A percentile compares a stretch with the other conserved stretches of the same genome.
Evolutionary conservation across 306 rosid genomes (phyloP).

Genomic region (Trichosanthes truncata): DNA sequence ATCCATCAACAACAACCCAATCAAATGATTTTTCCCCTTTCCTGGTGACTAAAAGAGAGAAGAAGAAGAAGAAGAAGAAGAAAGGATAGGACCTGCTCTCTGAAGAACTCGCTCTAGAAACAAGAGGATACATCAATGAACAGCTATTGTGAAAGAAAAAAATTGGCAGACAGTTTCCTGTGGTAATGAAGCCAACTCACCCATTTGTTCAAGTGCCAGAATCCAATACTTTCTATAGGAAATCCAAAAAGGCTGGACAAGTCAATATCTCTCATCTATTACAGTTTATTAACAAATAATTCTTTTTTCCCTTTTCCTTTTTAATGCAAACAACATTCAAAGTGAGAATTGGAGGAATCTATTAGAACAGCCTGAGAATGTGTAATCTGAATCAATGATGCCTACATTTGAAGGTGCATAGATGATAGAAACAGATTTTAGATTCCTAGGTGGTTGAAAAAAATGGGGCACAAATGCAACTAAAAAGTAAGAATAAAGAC

Average conservation of each 20-base stretch:
- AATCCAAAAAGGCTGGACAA: background rate
- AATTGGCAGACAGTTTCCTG: background rate
- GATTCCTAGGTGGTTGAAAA: background rate
- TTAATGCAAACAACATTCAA: background rate
- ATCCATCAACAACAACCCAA: background rate
- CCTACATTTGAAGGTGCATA: background rate
- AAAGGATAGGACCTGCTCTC: background rate
- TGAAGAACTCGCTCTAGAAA: background rate
- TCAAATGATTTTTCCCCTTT: background rate
- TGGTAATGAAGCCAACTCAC: slow-evolving; percentile 3
- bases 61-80: background rate
- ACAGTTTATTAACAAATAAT: background rate
- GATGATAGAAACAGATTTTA: background rate
- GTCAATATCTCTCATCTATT: background rate
- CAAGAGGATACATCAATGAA: background rate
- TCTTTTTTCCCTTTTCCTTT: background rate
- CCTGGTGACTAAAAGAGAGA: background rate
- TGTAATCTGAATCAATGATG: background rate
- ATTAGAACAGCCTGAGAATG: background rate
- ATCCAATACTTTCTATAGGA: background rate
- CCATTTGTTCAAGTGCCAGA: background rate
- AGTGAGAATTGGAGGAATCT: background rate
- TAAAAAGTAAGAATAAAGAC: background rate
- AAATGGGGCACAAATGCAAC: background rate
- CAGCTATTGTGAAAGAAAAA: background rate